Percentiles rank a stretch among this genome's conserved stretches.
Conservation (phyloP, 768 basidiomycete species). For the Galerina sulciceps region DNA sequence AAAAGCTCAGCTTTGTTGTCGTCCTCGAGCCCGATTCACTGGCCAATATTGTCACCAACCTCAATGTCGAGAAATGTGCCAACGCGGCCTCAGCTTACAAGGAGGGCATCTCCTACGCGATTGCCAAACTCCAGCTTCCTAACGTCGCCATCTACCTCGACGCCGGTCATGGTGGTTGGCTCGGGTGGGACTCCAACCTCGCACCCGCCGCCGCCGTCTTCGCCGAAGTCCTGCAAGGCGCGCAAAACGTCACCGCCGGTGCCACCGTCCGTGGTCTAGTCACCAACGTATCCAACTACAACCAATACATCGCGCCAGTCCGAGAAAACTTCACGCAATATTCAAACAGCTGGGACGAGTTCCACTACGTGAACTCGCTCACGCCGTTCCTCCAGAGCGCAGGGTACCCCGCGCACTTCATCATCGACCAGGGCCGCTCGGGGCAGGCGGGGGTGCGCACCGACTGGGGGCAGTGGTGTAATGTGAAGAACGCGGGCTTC, state of each 20-base stretch:
- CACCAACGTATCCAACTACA: constrained; percentile 39
- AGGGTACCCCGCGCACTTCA: constrained; percentile 38
- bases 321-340: constrained; percentile 29
- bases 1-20: constrained; percentile 29
- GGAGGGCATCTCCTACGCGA: constrained; percentile 28
- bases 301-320: constrained; percentile 27
- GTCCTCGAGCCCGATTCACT: constrained; percentile 37
- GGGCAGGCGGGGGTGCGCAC: constrained; percentile 28
- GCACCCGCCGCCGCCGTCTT: constrained; percentile 32
- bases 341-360: constrained; percentile 34
- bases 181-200: constrained; percentile 36
- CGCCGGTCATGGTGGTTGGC: constrained; percentile 38
- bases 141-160: constrained; percentile 35
- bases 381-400: constrained; percentile 31
- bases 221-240: constrained; percentile 30
- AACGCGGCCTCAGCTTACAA: constrained; percentile 33
- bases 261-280: constrained; percentile 35
- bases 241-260: constrained; percentile 26
- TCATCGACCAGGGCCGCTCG: constrained; percentile 39
- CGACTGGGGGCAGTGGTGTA: constrained; percentile 16
- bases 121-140: constrained; percentile 29
- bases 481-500: not conserved
- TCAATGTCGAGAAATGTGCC: constrained; percentile 31
- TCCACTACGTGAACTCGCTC: constrained; percentile 32
- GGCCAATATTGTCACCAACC: constrained; percentile 35